A percentile compares a stretch with the other conserved stretches of the same genome.
Evolutionary conservation across 2,329 filamentous ascomycete genomes (phyloP).

Genomic region (Colletotrichum graminicola): DNA sequence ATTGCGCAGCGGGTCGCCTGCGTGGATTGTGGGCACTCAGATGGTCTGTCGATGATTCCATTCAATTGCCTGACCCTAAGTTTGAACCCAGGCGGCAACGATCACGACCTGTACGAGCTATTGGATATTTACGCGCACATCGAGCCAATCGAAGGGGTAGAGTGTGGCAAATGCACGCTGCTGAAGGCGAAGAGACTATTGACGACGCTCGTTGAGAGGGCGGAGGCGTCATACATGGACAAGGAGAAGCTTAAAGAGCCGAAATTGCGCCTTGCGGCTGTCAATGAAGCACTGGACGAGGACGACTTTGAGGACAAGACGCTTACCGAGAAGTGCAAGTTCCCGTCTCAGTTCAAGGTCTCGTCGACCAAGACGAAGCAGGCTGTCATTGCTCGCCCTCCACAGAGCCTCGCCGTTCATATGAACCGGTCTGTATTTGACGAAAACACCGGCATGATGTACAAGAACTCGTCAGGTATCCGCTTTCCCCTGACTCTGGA

Average conservation of each 20-base stretch:
- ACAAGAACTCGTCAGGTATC: slow-evolving; percentile 86
- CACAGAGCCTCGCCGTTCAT: slow-evolving; percentile 85
- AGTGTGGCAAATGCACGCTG: slow-evolving; percentile 92
- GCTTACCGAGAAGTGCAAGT: slow-evolving; percentile 73
- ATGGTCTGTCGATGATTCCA: slow-evolving; percentile 88
- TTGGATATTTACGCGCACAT: slow-evolving; percentile 87
- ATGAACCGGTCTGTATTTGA: slow-evolving; percentile 94
- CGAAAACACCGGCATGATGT: slow-evolving; percentile 80
- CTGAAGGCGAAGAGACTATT: slow-evolving; percentile 66
- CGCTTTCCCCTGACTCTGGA: slow-evolving; percentile 81
- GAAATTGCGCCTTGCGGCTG: slow-evolving; percentile 69
- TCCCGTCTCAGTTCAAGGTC: slow-evolving; percentile 75
- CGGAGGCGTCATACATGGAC: slow-evolving; percentile 51
- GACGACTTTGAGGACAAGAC: slow-evolving; percentile 83
- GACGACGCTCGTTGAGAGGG: slow-evolving; percentile 59
- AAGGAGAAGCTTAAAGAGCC: slow-evolving; percentile 66
- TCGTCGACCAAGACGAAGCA: slow-evolving; percentile 90
- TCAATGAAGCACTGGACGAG: slow-evolving; percentile 79
- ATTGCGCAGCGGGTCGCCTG: slow-evolving; percentile 92
- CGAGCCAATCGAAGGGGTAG: slow-evolving; percentile 88
- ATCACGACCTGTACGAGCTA: slow-evolving; percentile 81
- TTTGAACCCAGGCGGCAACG: slow-evolving; percentile 71
- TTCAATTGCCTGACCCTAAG: slow-evolving; percentile 95
- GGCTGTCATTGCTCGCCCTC: slow-evolving; percentile 84
- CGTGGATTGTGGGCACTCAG: slow-evolving; percentile 85